phyloP scores from a whole-genome alignment of 768 basidiomycete species.

The Tricholoma sp. region DNA sequence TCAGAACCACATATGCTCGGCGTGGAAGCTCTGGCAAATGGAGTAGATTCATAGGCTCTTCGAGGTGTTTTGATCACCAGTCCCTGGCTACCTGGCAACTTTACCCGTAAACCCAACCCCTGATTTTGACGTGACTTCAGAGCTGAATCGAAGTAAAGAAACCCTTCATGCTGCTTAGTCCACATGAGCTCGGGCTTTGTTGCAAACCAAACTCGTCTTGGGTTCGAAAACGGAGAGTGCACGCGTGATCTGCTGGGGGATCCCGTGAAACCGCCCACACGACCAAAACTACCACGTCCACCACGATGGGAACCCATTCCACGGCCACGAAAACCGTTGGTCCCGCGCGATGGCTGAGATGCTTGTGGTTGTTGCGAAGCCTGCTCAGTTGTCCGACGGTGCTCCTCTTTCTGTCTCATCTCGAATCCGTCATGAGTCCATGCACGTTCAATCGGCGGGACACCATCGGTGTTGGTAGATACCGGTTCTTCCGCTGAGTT shows the following conservation, averaged over 20 bases:
- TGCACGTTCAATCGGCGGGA: constrained; percentile 59
- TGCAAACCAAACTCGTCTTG: constrained; percentile 58
- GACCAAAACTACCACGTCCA: constrained; percentile 37
- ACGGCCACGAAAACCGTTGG: constrained; percentile 36
- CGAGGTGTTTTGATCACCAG: constrained; percentile 38
- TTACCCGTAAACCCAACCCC: constrained; percentile 53
- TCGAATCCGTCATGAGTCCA: constrained; percentile 91
- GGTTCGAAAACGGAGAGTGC: constrained; percentile 24
- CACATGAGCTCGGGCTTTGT: constrained; percentile 78
- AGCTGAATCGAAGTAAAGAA: constrained; percentile 56
- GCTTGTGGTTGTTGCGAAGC: constrained; percentile 23
- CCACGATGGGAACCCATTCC: constrained; percentile 44
- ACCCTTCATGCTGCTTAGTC: constrained; percentile 80
- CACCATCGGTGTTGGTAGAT: constrained; percentile 20
- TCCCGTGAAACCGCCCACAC: constrained; percentile 29
- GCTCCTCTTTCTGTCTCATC: constrained; percentile 72
- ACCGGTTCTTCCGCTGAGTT: constrained; percentile 7
- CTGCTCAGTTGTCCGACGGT: constrained; percentile 31
- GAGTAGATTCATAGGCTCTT: constrained; percentile 15
- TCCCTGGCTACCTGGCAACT: constrained; percentile 46
- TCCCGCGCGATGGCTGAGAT: constrained; percentile 22
- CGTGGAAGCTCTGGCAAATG: constrained; percentile 15
- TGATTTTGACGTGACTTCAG: constrained; percentile 56
- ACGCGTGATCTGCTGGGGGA: constrained; percentile 20
- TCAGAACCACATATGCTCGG: constrained; percentile 28